Conservation (phyloP, 192 early-diverging fungal genomes). For the Coemansia reversa region DNA sequence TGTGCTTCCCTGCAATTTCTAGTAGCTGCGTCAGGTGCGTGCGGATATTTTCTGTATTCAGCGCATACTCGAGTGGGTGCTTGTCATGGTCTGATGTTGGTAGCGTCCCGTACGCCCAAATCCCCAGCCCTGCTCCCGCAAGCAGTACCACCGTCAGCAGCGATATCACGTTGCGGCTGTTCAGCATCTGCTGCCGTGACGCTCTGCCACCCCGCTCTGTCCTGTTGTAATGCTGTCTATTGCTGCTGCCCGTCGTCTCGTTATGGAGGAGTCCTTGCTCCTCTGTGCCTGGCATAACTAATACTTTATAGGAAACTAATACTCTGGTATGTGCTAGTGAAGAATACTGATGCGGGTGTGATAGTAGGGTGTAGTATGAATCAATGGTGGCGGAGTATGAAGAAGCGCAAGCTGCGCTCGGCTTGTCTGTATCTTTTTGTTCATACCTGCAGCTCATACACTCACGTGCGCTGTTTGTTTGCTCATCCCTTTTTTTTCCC, state of each 20-base stretch:
- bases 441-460: not conserved
- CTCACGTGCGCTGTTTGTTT: not conserved
- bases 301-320: not conserved
- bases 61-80: slow-evolving; percentile 47
- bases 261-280: not conserved
- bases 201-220: slow-evolving; percentile 5
- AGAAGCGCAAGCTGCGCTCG: not conserved
- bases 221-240: not conserved
- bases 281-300: not conserved
- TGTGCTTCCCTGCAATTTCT: slow-evolving; percentile 39
- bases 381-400: not conserved
- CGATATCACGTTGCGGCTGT: slow-evolving; percentile 30
- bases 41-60: slow-evolving; percentile 35
- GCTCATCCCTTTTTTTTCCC: too few relatives aligned
- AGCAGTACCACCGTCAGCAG: slow-evolving; percentile 36
- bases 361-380: too few relatives aligned
- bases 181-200: slow-evolving; percentile 24
- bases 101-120: slow-evolving; percentile 51
- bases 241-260: not conserved
- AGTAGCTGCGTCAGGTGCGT: slow-evolving; percentile 31
- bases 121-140: slow-evolving; percentile 33
- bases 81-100: slow-evolving; percentile 44
- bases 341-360: not conserved
- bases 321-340: not conserved
- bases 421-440: not conserved